Evolutionary conservation across 371 early-diverging fungal species (phyloP).

Genomic region (Syncephalis fuscata): DNA sequence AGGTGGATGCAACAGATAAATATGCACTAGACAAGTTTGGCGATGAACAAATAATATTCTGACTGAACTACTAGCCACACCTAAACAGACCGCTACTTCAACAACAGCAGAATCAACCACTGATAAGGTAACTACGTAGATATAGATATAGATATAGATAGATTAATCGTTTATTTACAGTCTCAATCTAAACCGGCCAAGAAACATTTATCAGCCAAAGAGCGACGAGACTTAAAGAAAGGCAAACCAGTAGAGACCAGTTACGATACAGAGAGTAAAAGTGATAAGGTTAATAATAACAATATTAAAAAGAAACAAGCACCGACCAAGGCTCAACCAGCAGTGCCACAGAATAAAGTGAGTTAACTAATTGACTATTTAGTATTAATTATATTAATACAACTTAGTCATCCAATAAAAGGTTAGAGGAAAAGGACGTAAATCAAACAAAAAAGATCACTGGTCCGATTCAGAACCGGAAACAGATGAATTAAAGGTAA

Average conservation of each 20-base stretch:
- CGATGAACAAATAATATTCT: constrained; percentile 23
- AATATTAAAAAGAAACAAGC: constrained; percentile 92
- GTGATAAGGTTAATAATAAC: constrained; percentile 81
- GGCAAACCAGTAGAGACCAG: constrained; percentile 19
- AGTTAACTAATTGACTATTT: constrained; percentile 37
- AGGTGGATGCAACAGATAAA: constrained; percentile 23
- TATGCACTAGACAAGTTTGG: constrained; percentile 55
- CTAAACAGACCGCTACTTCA: constrained; percentile 7
- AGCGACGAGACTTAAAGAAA: constrained; percentile 57
- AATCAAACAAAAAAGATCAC: no score
- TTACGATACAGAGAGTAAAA: constrained; percentile 77
- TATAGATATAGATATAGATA: no score
- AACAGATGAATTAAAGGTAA: not conserved
- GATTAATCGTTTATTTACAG: not conserved
- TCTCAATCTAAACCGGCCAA: constrained; percentile 11
- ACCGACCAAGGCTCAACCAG: constrained; percentile 66
- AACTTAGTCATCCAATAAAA: constrained; percentile 1
- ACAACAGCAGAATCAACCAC: no score
- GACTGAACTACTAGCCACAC: constrained; percentile 2
- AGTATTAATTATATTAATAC: constrained; percentile 17
- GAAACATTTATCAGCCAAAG: constrained; percentile 48
- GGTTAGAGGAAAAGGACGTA: not conserved
- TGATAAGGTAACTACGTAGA: no score
- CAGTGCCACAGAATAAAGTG: constrained; percentile 48
- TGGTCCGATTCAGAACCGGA: not conserved